Percentiles rank a stretch among this genome's conserved stretches.
These are phyloP conservation scores for Botryotinia calthae DNA, from an alignment of 2,329 filamentous ascomycete genomes.

Conservation along the genomic window DNA sequence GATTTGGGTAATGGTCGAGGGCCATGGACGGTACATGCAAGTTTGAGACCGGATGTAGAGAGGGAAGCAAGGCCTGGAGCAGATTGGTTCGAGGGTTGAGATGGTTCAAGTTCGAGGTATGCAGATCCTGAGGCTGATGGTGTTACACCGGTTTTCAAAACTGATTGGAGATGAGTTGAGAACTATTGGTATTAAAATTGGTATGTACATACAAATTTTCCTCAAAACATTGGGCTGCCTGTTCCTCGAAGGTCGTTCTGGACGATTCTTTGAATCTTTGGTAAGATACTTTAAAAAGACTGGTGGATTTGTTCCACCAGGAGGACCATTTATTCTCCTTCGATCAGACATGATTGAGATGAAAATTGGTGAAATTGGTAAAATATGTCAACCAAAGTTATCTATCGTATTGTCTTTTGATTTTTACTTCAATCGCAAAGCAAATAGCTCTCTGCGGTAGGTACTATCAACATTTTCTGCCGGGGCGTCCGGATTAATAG, in stretches of 20 bases:
- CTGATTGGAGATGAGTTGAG: constrained; percentile 45
- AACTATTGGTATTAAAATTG: neutral
- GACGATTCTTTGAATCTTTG: constrained; percentile 46
- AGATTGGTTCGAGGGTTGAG: constrained; percentile 46
- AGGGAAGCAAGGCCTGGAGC: constrained; percentile 48
- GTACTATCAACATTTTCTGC: constrained; percentile 7
- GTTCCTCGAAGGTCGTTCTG: constrained; percentile 51
- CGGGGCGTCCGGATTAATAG: constrained; percentile 1
- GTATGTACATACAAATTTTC: constrained; percentile 71
- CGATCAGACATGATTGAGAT: constrained; percentile 67
- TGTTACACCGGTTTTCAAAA: constrained; percentile 86
- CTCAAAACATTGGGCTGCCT: constrained; percentile 70
- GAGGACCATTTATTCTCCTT: constrained; percentile 85
- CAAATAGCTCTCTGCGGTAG: neutral
- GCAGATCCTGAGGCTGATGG: constrained; percentile 92
- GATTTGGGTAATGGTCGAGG: constrained; percentile 87
- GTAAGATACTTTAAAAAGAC: constrained; percentile 57
- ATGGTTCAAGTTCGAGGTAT: constrained; percentile 67
- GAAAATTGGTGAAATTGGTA: neutral
- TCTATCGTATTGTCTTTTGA: neutral
- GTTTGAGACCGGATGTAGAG: constrained; percentile 66
- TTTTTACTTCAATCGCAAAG: neutral
- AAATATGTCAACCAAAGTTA: neutral
- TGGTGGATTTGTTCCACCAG: constrained; percentile 71
- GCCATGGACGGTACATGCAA: constrained; percentile 90